Conservation (phyloP, 164 flowering plant genomes). For the Cinnamomum chago region DNA sequence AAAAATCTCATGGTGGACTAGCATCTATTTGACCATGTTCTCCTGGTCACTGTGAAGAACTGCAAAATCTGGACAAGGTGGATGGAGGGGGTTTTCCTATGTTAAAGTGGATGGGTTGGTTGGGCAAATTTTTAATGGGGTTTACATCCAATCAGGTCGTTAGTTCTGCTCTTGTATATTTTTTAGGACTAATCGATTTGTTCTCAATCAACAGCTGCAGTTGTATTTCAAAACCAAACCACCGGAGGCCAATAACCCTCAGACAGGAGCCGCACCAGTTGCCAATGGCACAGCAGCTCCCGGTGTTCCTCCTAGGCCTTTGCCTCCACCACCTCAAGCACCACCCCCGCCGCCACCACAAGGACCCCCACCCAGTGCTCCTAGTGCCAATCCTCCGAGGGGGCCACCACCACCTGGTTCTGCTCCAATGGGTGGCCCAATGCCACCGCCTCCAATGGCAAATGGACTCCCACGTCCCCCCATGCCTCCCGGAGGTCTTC, state of each 20-base stretch:
- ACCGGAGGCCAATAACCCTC: slow-evolving; percentile 77
- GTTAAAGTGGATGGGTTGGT: no score
- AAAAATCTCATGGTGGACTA: no score
- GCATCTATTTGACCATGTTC: not conserved
- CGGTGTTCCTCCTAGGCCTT: slow-evolving; percentile 58
- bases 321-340: slow-evolving; percentile 63
- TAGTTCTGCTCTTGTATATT: not conserved
- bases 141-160: not conserved
- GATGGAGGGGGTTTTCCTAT: no score
- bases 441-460: slow-evolving; percentile 63
- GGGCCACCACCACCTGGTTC: slow-evolving; percentile 59
- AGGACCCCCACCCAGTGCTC: slow-evolving; percentile 43
- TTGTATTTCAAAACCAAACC: slow-evolving; percentile 89
- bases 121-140: no score
- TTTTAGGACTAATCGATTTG: no score
- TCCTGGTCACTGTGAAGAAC: no score
- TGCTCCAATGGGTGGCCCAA: slow-evolving; percentile 27
- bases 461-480: slow-evolving; percentile 87
- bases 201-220: slow-evolving; percentile 58
- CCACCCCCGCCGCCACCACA: slow-evolving; percentile 60
- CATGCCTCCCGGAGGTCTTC: slow-evolving; percentile 81
- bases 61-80: no score
- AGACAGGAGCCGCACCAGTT: slow-evolving; percentile 36
- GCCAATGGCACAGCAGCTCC: slow-evolving; percentile 66
- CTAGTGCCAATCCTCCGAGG: slow-evolving; percentile 48